Base-by-base conservation (phyloP, 371 early-diverging fungal species). In the Mucor mucedo region DNA sequence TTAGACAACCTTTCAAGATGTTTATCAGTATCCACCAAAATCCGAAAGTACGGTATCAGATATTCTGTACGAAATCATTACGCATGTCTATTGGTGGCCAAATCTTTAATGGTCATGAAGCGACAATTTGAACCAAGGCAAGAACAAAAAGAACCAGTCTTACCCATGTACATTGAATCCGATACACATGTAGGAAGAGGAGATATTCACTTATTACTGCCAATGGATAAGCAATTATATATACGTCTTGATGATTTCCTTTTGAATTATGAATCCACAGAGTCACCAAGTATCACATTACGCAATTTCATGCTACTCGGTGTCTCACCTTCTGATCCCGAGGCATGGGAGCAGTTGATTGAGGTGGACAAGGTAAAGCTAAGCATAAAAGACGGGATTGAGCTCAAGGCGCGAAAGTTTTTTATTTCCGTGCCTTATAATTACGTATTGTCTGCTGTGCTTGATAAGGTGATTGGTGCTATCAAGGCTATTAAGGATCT, bases 401-500 rank as follows among this genome's bases (percentile, higher is more conserved):
- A 40, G 1, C 39, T 68, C 2, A 50, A 50, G 3, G 27, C 52
- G 4, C 55, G 49, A 42, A 65, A 62, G 52, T n/a, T 69, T 6
- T 49, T 50, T 35, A 28, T 35, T 5, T 28, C 35, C 14, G 54
- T 77, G 11, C 78, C 78, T 6, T 66, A 64, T 53, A 58, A 66
- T 1, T 72, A 58, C 30, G 29, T 70, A 7, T 27, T 72, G 6
- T 59, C 72, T 1, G 49, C 59, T 53, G 59, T 72, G 11, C 56
- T 70, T 10, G 68, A 68, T 41, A 55, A 50, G 30, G 21, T 55
- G 8, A 60, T 66, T 45, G 48, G 58, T n/a, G 13, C 58, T 4
- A 28, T 65, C 7, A 75, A 77, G 38, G 66, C 70, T 0, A 52
- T 72, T 33, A 75, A 75, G 52, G 61, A 42, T 7, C 60, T 77